A percentile compares a stretch with the other conserved stretches of the same genome.
These are phyloP conservation scores for Geranium brycei DNA, from an alignment of 345 rosid species.

Conservation along the genomic window DNA sequence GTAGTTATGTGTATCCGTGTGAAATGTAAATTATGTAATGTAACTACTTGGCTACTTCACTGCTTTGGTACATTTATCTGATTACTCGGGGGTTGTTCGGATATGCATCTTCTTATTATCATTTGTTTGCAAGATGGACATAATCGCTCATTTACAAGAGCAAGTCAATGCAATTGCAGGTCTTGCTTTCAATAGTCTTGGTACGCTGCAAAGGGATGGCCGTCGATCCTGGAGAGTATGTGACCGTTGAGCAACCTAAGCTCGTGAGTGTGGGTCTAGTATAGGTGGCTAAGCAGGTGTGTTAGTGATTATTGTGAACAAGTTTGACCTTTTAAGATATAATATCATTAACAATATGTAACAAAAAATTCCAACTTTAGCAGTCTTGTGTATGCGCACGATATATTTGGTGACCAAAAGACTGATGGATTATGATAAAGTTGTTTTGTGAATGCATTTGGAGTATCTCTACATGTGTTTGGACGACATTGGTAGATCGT, in stretches of 20 bases:
- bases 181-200: slow-evolving; percentile 68
- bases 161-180: slow-evolving; percentile 67
- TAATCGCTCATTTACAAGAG: slow-evolving; percentile 89
- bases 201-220: slow-evolving; percentile 71
- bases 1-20: too few species aligned
- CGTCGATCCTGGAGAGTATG: slow-evolving; percentile 47
- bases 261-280: slow-evolving; percentile 68
- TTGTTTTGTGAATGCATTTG: background rate
- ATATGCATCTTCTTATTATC: background rate
- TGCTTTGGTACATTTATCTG: background rate
- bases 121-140: slow-evolving; percentile 39
- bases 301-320: background rate
- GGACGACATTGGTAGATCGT: background rate
- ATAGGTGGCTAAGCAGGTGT: slow-evolving; percentile 87
- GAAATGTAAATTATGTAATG: too few species aligned
- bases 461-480: background rate
- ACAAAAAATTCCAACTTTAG: background rate
- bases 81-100: background rate
- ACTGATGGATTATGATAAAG: background rate
- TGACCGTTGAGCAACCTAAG: slow-evolving; percentile 61
- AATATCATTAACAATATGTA: background rate
- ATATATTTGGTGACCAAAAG: background rate
- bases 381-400: background rate
- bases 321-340: background rate
- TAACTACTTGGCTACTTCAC: background rate